phyloP scores from a whole-genome alignment of 352 stramenopile genomes.

The Achlya hypogyna region DNA sequence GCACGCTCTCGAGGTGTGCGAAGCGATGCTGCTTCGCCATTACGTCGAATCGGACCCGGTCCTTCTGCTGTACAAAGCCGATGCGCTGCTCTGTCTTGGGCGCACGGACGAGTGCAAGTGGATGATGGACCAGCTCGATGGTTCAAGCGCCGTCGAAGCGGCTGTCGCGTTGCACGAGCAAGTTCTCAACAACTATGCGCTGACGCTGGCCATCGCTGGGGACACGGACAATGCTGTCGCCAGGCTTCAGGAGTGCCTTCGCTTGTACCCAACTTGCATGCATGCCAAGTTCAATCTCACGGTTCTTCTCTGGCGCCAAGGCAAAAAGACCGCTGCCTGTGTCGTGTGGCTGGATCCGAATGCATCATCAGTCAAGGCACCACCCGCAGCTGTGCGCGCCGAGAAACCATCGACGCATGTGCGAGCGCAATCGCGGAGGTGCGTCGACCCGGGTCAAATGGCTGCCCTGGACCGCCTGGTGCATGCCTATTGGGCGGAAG shows the following conservation, averaged over 20 bases:
- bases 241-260: constrained; percentile 35
- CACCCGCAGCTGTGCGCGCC: not conserved
- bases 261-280: constrained; percentile 33
- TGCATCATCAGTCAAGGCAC: not conserved
- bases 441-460: not conserved
- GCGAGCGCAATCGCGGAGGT: not conserved
- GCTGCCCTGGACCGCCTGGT: constrained; percentile 6
- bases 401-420: not conserved
- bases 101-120: constrained; percentile 44
- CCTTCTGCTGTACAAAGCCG: constrained; percentile 54
- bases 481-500: not conserved
- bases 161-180: constrained; percentile 37
- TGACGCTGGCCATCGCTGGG: constrained; percentile 37
- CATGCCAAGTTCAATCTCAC: constrained; percentile 61
- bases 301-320: constrained; percentile 58
- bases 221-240: constrained; percentile 29
- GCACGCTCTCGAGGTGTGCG: not conserved
- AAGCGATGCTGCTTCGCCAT: not conserved
- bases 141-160: constrained; percentile 18
- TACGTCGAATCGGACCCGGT: not conserved
- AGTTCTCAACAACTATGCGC: constrained; percentile 68
- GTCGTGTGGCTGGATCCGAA: constrained; percentile 46
- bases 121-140: constrained; percentile 28
- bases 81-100: constrained; percentile 68
- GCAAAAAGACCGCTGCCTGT: constrained; percentile 37